Conservation (phyloP, 768 basidiomycete species). For the Calvatia gigantea region DNA sequence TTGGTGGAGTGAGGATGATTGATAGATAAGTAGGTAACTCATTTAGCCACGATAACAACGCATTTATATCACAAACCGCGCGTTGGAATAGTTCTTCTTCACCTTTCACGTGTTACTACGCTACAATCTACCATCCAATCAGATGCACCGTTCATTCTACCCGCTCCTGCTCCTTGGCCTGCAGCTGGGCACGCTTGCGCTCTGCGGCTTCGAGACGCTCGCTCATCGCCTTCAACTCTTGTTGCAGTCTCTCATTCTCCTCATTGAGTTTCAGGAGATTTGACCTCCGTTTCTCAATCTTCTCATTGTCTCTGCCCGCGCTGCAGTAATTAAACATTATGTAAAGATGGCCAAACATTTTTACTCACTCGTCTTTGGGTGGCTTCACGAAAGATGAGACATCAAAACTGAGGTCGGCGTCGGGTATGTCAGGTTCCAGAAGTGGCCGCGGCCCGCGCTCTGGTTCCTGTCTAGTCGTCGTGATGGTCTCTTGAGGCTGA, state of each 20-base stretch:
- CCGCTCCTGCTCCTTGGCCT: slow-evolving; percentile 30
- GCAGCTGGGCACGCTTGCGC: slow-evolving; percentile 49
- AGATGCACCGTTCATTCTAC: slow-evolving; percentile 20
- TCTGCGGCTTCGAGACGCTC: slow-evolving; percentile 75
- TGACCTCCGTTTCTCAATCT: slow-evolving; percentile 68
- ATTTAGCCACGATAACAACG: background rate
- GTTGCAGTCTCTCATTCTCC: slow-evolving; percentile 79
- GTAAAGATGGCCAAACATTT: slow-evolving; percentile 14
- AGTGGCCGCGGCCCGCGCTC: background rate
- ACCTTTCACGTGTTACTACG: background rate
- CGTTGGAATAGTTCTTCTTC: background rate
- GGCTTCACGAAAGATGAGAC: slow-evolving; percentile 40
- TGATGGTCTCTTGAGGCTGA: background rate
- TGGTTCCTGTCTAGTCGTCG: background rate
- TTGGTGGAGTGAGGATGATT: slow-evolving; percentile 8
- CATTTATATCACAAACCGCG: background rate
- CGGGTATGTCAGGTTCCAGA: slow-evolving; percentile 47
- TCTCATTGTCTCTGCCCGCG: slow-evolving; percentile 29
- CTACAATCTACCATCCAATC: background rate
- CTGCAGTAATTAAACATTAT: slow-evolving; percentile 15
- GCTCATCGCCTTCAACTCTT: slow-evolving; percentile 70
- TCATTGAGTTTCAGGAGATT: slow-evolving; percentile 73
- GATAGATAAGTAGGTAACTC: background rate
- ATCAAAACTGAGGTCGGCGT: slow-evolving; percentile 40
- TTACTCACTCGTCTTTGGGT: slow-evolving; percentile 45